These are phyloP conservation scores for Anaeramoeba ignava DNA, from an alignment of 78 protist species.

Conservation along the genomic window DNA sequence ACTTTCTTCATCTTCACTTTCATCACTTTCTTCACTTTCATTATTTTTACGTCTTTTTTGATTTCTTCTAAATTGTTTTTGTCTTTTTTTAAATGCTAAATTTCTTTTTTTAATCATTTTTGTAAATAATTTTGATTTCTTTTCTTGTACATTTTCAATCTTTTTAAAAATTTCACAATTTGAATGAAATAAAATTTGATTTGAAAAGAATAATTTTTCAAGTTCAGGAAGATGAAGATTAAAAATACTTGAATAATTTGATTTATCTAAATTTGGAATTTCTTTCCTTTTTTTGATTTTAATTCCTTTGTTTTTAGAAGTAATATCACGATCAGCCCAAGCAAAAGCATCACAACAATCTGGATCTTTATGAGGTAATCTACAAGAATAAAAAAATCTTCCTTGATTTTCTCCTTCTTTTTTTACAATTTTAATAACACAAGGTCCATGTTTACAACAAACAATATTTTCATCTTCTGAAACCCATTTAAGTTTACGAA, in stretches of 20 bases:
- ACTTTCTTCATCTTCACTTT: background rate
- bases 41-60: background rate
- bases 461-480: background rate
- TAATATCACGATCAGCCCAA: background rate
- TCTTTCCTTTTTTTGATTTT: background rate
- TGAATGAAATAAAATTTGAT: background rate
- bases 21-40: background rate
- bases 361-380: background rate
- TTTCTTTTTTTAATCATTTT: too few relatives aligned
- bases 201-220: too few relatives aligned
- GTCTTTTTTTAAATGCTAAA: too few relatives aligned
- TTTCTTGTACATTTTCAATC: background rate
- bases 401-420: background rate
- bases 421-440: background rate
- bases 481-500: background rate
- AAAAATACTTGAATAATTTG: background rate
- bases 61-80: background rate
- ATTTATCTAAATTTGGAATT: background rate
- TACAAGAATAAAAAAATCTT: background rate
- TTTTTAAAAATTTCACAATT: background rate
- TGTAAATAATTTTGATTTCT: background rate
- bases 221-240: too few relatives aligned
- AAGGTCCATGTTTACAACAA: background rate
- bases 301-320: background rate
- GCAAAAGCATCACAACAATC: background rate